phyloP scores from a whole-genome alignment of 2,329 filamentous ascomycete species.

The Botrytis tulipae region DNA sequence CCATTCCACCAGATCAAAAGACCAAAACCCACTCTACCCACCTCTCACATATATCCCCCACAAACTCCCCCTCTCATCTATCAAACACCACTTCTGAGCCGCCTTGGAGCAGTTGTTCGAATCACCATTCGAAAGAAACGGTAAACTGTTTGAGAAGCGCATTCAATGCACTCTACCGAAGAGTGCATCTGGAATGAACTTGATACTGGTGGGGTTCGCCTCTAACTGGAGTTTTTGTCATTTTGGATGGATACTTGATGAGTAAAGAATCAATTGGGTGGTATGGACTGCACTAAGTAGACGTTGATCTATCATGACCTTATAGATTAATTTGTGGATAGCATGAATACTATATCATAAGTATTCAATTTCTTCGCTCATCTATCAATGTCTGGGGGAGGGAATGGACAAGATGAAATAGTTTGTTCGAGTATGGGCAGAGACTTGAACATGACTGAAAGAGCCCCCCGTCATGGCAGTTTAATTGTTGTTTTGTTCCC shows the following conservation, averaged over 20 bases:
- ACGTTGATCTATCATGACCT: not conserved
- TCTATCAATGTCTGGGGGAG: not conserved
- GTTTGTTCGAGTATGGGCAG: not conserved
- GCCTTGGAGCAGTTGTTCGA: too few species aligned
- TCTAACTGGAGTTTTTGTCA: too few species aligned
- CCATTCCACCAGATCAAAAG: too few species aligned
- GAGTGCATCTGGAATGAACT: not conserved
- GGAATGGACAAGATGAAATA: not conserved
- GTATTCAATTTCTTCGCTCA: not conserved
- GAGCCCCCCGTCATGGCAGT: not conserved
- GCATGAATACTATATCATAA: not conserved
- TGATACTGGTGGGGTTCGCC: too few species aligned
- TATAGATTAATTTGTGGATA: not conserved
- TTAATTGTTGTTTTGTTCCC: not conserved
- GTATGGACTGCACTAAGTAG: fast-evolving
- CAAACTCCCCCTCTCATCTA: too few species aligned
- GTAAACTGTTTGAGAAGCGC: not conserved
- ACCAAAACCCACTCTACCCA: too few species aligned
- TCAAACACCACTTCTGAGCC: too few species aligned
- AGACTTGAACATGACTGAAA: not conserved
- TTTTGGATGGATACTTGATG: too few species aligned
- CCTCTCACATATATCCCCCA: too few species aligned
- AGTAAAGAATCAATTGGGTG: not conserved
- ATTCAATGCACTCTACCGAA: not conserved
- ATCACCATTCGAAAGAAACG: not conserved